These are phyloP conservation scores for Phaseolus coccineus DNA, from an alignment of 331 rosid genomes.

Conservation along the genomic window DNA sequence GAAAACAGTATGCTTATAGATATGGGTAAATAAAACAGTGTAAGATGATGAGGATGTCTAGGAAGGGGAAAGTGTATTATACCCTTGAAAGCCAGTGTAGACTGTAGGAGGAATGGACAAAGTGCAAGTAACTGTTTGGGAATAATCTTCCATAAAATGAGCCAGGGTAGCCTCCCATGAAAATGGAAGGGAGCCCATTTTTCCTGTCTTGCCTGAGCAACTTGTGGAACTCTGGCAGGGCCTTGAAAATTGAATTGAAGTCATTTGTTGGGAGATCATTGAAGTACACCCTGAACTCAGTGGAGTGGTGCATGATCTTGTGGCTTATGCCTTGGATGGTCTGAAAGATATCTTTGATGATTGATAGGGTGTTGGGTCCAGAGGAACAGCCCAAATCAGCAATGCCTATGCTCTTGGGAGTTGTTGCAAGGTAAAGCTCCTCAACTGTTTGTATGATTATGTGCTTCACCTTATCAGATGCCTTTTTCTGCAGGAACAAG, in stretches of 20 bases:
- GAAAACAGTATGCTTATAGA: neutral
- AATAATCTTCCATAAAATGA: slow-evolving; percentile 88
- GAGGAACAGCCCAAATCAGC: slow-evolving; percentile 98
- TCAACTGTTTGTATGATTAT: slow-evolving; percentile 70
- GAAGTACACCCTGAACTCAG: slow-evolving; percentile 77
- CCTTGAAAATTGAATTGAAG: slow-evolving; percentile 89
- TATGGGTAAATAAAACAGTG: neutral
- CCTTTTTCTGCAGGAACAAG: slow-evolving; percentile 66
- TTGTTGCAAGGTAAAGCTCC: slow-evolving; percentile 61
- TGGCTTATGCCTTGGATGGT: slow-evolving; percentile 60
- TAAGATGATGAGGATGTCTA: neutral
- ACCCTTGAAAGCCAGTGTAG: slow-evolving; percentile 97
- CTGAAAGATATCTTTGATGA: slow-evolving; percentile 77
- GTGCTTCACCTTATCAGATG: slow-evolving; percentile 80
- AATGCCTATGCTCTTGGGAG: slow-evolving; percentile 82
- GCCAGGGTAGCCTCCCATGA: slow-evolving; percentile 92
- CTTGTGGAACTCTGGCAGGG: slow-evolving; percentile 79
- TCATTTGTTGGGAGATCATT: slow-evolving; percentile 96
- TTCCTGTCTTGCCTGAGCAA: slow-evolving; percentile 53
- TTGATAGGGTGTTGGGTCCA: slow-evolving; percentile 81
- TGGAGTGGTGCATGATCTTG: slow-evolving; percentile 53
- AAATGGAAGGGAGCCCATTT: slow-evolving; percentile 61
- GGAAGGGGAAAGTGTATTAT: neutral
- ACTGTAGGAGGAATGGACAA: slow-evolving; percentile 80
- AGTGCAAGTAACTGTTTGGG: slow-evolving; percentile 82